A percentile compares a stretch with the other conserved stretches of the same genome.
These are phyloP conservation scores for Syzygium aromaticum DNA, from an alignment of 345 rosid genomes.

Conservation along the genomic window DNA sequence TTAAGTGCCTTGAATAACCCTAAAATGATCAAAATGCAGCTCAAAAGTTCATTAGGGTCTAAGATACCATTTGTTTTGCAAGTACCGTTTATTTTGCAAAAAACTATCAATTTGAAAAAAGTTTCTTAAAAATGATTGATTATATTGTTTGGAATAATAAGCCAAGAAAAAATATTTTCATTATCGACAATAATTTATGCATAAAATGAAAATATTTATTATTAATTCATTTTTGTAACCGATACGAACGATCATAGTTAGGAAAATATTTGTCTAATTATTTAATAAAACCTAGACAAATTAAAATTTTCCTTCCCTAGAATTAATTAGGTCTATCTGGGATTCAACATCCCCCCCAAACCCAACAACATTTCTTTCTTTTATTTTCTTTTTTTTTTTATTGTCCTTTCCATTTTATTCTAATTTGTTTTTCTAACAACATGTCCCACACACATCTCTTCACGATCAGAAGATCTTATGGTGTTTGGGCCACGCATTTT, in stretches of 20 bases:
- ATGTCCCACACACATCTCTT: not conserved
- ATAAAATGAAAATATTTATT: rapidly evolving
- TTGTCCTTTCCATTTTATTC: not conserved
- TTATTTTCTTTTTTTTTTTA: not conserved
- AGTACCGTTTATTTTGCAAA: rapidly evolving
- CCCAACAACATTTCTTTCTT: not conserved
- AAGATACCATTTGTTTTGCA: rapidly evolving
- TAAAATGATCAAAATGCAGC: not conserved
- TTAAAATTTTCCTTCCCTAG: not conserved
- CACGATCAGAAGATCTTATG: not conserved
- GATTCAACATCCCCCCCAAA: not conserved
- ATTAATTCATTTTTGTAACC: rapidly evolving
- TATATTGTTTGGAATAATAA: not conserved
- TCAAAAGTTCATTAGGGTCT: not conserved
- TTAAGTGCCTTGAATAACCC: not conserved
- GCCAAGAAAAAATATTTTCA: not conserved
- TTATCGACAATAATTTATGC: no score
- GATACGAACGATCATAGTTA: rapidly evolving
- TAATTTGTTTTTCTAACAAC: not conserved
- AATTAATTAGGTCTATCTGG: not conserved
- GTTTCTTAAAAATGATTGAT: not conserved
- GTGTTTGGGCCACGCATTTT: not conserved
- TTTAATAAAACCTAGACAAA: not conserved
- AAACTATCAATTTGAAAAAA: rapidly evolving
- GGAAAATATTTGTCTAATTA: not conserved